Base-by-base conservation (phyloP, 805 yeast genomes). In the Pichia sporocuriosa region DNA sequence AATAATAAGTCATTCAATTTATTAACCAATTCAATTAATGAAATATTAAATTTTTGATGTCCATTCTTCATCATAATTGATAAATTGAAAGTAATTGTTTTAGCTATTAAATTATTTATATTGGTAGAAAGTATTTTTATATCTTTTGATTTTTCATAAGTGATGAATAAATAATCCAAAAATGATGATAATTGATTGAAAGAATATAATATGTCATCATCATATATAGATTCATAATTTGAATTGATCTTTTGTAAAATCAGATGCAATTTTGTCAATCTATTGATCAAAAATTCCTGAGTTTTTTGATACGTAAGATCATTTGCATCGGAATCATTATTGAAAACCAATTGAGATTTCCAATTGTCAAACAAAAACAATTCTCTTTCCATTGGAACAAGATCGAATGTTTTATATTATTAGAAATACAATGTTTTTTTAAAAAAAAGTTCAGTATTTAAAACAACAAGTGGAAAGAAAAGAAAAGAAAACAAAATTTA, bases 41-140 rank as follows among this genome's bases (percentile, higher is more conserved):
- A 52, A 35, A 58, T 55, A 35, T 51, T 58, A 42, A 64, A 62
- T 39, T 58, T 61, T 32, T 54, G 57, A 51, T 63, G 59, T 2
- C 60, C 63, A 15, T 47, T 52, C 27, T 45, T 48, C 46, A 64
- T 40, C 57, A 63, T 54, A 19, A 45, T 27, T 10, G 55, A 45
- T n/a, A 63, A 40, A 11, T 49, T 39, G 27, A 41, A 25, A 11
- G 54, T 32, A 22, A 57, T 51, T 6, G 47, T 43, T 39, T 54
- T 54, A 3, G 58, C 54, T 2, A 61, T 34, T 23, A 58, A 43
- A 37, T 51, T 53, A 38, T 54, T 44, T 17, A 59, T 32, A 25
- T 52, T 48, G 9, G 47, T 52, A 3, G 63, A 53, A 10, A 62
- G 42, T 17, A 54, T 51, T 30, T 44, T 45, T 6, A 51, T 41